Evolutionary conservation across 2,329 filamentous ascomycete genomes (phyloP), one percentile per base, ranked within the genome.

Genomic region (Chaetothyriales sp.): DNA sequence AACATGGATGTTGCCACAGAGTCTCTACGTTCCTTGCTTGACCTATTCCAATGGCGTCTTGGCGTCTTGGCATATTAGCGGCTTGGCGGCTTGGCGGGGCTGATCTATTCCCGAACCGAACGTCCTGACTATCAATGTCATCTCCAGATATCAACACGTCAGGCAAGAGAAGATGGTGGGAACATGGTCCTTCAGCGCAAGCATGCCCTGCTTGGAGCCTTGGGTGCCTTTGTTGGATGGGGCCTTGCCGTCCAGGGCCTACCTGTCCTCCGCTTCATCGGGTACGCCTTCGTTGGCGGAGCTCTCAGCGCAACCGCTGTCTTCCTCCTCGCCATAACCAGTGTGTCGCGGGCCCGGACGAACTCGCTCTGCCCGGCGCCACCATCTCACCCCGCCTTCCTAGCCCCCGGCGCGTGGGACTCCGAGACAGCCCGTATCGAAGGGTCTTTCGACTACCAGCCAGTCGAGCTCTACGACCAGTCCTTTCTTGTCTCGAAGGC

Each of bases 211-310:
- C 55, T 72, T 52, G 67, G 70, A 49, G 63, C 66, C 54, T 59
- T 66, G 50, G 64, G 61, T 53, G 66, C 62, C 26, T 71, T 95
- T 68, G 73, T 95, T 65, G 83, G 86, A 65, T 96, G 90, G 90
- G 85, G 86, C 55, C 83, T 89, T 66, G 77, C 83, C 53, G 82
- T 86, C 59, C 81, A 84, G 70, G 93, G 84, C 81, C 73, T 88
- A 61, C 88, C 90, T 26, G 71, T 80, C 53, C 73, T 96, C 58
- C 86, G 87, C 66, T 94, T 85, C 76, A 75, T 86, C 43, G 86
- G 84, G 61, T 85, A 94, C 68, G 86, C 89, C 60, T 87, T 96
- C 65, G 71, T 84, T 58, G 69, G 77, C 57, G 90, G 92, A 57
- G 70, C 83, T 55, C 62, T 72, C 20, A 70, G 81, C 46, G 62